These are phyloP conservation scores for Ceratobasidium sp. DNA, from an alignment of 1,284 basidiomycete genomes.

Conservation along the genomic window DNA sequence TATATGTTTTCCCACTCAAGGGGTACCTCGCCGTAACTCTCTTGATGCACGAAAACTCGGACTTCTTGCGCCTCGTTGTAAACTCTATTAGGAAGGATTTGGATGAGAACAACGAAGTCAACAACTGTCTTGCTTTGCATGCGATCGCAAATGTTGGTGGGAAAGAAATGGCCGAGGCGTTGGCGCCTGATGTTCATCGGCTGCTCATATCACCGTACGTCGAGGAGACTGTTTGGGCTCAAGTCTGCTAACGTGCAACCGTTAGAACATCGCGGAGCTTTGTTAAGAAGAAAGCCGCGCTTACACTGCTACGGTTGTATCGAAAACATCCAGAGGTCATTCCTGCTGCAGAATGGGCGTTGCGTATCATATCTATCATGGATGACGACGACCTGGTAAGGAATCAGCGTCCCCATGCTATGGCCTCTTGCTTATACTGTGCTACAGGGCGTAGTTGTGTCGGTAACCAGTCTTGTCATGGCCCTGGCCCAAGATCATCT, in stretches of 20 bases:
- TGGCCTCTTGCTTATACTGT: conserved; percentile 21
- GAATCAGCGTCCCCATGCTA: conserved; percentile 45
- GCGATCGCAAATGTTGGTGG: conserved; percentile 98
- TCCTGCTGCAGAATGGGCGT: conserved; percentile 92
- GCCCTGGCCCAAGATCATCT: conserved; percentile 93
- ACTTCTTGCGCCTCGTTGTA: conserved; percentile 92
- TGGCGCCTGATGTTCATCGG: conserved; percentile 92
- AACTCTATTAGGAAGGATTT: conserved; percentile 98
- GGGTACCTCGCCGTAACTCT: conserved; percentile 97
- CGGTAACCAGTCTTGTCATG: conserved; percentile 93
- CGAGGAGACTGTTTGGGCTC: no score
- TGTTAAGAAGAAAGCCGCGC: conserved; percentile 98
- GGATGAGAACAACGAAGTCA: conserved; percentile 92
- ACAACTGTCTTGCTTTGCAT: conserved; percentile 95
- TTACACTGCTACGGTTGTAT: conserved; percentile 91
- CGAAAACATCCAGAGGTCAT: conserved; percentile 96
- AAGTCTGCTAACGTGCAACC: not conserved
- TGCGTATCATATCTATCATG: conserved; percentile 93
- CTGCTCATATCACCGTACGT: conserved; percentile 93
- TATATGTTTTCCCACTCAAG: conserved; percentile 54
- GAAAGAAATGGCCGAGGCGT: conserved; percentile 96
- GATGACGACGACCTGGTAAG: conserved; percentile 86
- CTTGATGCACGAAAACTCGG: conserved; percentile 98
- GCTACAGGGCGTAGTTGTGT: conserved; percentile 86
- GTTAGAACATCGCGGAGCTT: conserved; percentile 89